Evolutionary conservation across 2,329 filamentous ascomycete species (phyloP).

Genomic region (Chaetomiaceae sp.): DNA sequence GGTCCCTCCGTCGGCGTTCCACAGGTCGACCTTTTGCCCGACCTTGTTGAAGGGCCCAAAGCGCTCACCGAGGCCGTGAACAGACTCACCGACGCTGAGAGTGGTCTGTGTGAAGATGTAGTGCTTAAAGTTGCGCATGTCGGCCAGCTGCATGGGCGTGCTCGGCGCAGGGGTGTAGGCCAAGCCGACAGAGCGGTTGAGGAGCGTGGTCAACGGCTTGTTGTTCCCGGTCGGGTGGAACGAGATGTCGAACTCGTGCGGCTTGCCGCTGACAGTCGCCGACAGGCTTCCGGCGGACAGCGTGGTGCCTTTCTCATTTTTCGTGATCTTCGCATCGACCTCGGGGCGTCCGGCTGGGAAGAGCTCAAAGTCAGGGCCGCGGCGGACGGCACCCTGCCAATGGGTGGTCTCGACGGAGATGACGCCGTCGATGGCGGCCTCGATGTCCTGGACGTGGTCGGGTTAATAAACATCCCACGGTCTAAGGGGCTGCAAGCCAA

Average conservation of each 20-base stretch:
- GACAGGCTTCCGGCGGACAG: conserved; percentile 48
- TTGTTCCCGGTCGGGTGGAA: conserved; percentile 49
- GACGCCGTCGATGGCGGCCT: conserved; percentile 55
- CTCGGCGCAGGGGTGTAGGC: conserved; percentile 52
- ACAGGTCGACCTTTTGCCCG: conserved; percentile 63
- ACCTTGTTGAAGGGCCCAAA: conserved; percentile 76
- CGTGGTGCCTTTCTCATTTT: conserved; percentile 42
- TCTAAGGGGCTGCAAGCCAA: not conserved
- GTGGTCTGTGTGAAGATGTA: conserved; percentile 55
- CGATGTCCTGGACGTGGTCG: conserved; percentile 40
- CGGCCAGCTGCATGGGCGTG: conserved; percentile 49
- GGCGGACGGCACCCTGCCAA: conserved; percentile 49
- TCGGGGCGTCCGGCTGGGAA: conserved; percentile 49
- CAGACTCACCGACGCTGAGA: conserved; percentile 56
- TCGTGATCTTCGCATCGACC: conserved; percentile 37
- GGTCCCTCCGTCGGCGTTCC: conserved; percentile 62
- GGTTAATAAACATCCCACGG: not conserved
- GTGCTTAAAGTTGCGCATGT: conserved; percentile 50
- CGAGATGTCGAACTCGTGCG: conserved; percentile 51
- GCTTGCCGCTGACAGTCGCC: conserved; percentile 45
- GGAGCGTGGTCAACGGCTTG: conserved; percentile 50
- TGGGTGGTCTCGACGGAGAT: conserved; percentile 56
- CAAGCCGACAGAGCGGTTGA: conserved; percentile 52
- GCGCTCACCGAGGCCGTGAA: conserved; percentile 71
- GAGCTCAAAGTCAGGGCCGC: conserved; percentile 54